A percentile compares a stretch with the other conserved stretches of the same genome.
Evolutionary conservation across 345 rosid genomes (phyloP).

Genomic region (Eucalyptus polybractea): DNA sequence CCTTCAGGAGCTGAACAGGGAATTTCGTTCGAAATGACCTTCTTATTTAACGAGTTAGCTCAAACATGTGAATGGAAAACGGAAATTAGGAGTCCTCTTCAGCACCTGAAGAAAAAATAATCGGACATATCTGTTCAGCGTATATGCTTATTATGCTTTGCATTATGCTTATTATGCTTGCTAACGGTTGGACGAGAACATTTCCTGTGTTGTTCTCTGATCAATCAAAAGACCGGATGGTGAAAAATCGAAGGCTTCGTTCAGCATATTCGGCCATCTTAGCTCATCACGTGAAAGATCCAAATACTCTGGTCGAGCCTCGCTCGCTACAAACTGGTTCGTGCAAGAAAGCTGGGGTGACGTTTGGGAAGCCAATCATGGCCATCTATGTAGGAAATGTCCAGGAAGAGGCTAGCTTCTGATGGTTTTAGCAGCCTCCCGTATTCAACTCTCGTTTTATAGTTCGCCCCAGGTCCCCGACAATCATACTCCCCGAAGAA

Average conservation of each 20-base stretch:
- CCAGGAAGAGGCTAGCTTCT: slow-evolving; percentile 42
- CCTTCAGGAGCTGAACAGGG: background rate
- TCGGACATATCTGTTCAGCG: background rate
- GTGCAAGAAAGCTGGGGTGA: background rate
- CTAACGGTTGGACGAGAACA: background rate
- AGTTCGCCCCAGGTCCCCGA: slow-evolving; percentile 51
- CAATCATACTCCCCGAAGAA: slow-evolving; percentile 60
- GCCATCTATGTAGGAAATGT: slow-evolving; percentile 60
- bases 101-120: background rate
- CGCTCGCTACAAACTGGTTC: background rate
- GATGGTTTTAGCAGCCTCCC: slow-evolving; percentile 35
- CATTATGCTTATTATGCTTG: background rate
- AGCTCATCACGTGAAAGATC: background rate
- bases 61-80: background rate
- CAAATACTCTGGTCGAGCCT: background rate
- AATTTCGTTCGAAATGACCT: background rate
- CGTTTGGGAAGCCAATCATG: slow-evolving; percentile 40
- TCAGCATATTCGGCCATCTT: background rate
- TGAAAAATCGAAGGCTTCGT: background rate
- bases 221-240: background rate
- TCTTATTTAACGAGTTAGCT: background rate
- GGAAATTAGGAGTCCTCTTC: background rate
- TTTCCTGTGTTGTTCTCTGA: background rate
- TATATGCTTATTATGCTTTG: background rate
- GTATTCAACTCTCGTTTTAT: slow-evolving; percentile 21